Base-by-base conservation (phyloP, 352 stramenopile species). In the Ochromonadaceae sp. region DNA sequence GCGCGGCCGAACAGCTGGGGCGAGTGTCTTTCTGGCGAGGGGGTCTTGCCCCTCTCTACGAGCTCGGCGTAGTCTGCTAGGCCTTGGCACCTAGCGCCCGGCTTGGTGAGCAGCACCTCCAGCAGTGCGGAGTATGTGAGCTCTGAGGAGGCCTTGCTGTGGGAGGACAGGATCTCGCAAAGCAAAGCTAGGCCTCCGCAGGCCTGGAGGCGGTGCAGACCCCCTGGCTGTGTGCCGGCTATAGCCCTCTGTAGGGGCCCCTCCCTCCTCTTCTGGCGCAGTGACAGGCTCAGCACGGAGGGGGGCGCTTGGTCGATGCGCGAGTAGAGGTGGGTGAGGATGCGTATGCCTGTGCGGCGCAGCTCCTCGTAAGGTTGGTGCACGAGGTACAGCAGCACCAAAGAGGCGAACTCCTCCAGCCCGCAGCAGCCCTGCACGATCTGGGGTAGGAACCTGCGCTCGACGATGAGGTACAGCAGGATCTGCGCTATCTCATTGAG, bases 171-270 rank as follows among this genome's bases (percentile, higher is more conserved):
- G 26, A 34, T 22, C 36, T 63, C 35, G 22, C 55, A 63, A 15
- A 63, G 22, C 17, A 63, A 52, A 7, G 55, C 34, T 17, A 63
- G 17, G 36, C 38, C 55, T 40, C 55, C 55, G 40, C 35, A 52
- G 15, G 25, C 22, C 5, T 49, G 34, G 5, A 63, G 31, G 22
- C 15, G 10, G 12, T 47, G 17, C 20, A 63, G 30, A n/a, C n/a
- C 17, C 55, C 55, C 10, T 26, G 15, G 2, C 17, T 32, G 9
- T 7, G 30, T 31, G 12, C 34, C 47, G 3, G 26, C 26, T 9
- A 57, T 52, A 7, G 48, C 48, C 25, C 22, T 59, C 32, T 20
- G 14, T 43, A 42, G 2, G 40, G 7, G 9, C n/a, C 4, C 14
- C 20, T 31, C 32, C 31, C 36, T 60, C 52, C 14, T 46, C 22